Base-by-base conservation (phyloP, 225 moss, liverwort and hornwort genomes). In the Bryum argenteum region DNA sequence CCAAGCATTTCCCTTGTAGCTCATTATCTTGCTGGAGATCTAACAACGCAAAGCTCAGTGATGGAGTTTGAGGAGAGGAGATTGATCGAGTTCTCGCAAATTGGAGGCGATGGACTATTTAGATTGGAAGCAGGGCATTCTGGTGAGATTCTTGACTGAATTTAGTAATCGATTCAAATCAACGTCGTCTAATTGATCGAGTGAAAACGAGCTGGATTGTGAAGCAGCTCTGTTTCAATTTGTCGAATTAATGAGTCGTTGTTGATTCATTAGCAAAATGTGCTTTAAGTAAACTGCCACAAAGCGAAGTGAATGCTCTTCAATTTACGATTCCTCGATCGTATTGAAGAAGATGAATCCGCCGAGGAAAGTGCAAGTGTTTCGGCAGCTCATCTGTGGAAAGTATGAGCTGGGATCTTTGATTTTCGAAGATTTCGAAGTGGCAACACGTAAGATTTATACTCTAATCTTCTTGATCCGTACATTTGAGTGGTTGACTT, bases 401-500 rank as follows among this genome's bases (percentile, higher is more conserved):
- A 64, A 77, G 47, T 88, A 89, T 41, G 77, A 82, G 41, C 66
- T 87, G 51, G 87, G n/a, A 89, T 70, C 67, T 82, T 57, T 84
- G 87, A 13, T 86, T 77, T 65, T 78, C 90, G 64, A 85, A 77
- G 74, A 78, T 93, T 39, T 93, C 87, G 89, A 87, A 85, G 56
- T 33, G 54, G 24, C 93, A 93, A 71, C 83, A 85, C 69, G 92
- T 93, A 80, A 85, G 92, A 62, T n/a, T 69, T n/a, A n/a, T 10
- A n/a, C 56, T 42, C 26, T 14, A 14, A 24, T 42, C 43, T 23
- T 54, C 26, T 26, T 63, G 54, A 53, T 8, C 52, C 5, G 23
- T 61, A 38, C 10, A 48, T 21, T 13, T 72, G 71, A 52, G 61
- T 40, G 52, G 17, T 39, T 41, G 62, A 12, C 37, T n/a, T 39